Base-by-base conservation (phyloP, 352 stramenopile species). In the Pythium plurisporium region DNA sequence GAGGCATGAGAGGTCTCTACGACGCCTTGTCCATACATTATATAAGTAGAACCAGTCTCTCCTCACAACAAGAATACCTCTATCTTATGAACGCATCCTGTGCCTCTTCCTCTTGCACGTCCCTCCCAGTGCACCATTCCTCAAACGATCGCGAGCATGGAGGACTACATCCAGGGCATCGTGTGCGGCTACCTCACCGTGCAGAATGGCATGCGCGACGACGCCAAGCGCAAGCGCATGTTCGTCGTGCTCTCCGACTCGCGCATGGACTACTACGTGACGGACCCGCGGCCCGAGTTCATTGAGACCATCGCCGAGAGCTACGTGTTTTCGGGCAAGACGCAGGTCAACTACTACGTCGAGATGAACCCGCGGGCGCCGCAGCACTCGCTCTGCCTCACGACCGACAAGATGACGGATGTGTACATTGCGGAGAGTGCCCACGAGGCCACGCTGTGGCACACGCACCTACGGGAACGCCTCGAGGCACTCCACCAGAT, bases 181-280 rank as follows among this genome's bases (percentile, higher is more conserved):
- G 45, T 89, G 15, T 89, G 79, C 23, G 79, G 79, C 17, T 86
- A 87, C 46, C 56, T 89, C 51, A 70, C 67, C 14, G 79, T 87
- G 11, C 79, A 87, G 52, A 78, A 68, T 42, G 76, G 79, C 20
- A 73, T 62, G 8, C 65, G 67, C 0, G 69, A 70, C 40, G 65
- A 74, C 48, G 58, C 71, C 34, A 89, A 86, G 61, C 70, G 69
- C 17, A 73, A 53, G 34, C 77, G 76, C 25, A 77, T 85, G 33
- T 92, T 92, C 51, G 67, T 87, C 33, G 76, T 90, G 61, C 69
- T 92, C 19, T 86, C 79, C 4, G 77, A 89, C 41, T 77, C 82
- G n/a, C 78, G 80, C 3, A 76, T 90, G 51, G 82, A 89, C 56
- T 89, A 85, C 54, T 92, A 90, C 51, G 43, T 65, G 4, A 64